Conservation (phyloP, 2,329 filamentous ascomycete genomes). For the Cladosporium sp. region DNA sequence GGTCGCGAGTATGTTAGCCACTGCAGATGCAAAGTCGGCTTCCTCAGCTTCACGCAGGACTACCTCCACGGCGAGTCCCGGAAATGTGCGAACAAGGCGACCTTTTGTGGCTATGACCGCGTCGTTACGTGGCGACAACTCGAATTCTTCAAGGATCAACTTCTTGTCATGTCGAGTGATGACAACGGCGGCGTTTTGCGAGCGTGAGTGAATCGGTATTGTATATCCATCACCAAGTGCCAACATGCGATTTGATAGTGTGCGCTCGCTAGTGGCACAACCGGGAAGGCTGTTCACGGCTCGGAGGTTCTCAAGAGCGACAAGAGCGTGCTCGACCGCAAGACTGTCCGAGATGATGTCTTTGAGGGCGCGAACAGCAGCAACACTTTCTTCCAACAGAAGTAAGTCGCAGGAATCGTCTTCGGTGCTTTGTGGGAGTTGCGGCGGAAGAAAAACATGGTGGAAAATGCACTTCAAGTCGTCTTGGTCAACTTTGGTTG, state of each 20-base stretch:
- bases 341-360: slow-evolving; percentile 15
- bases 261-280: neutral
- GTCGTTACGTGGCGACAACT: slow-evolving; percentile 52
- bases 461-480: slow-evolving; percentile 26
- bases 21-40: slow-evolving; percentile 14
- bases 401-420: slow-evolving; percentile 26
- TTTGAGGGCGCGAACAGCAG: slow-evolving; percentile 13
- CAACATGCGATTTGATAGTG: slow-evolving; percentile 13
- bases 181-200: slow-evolving; percentile 24
- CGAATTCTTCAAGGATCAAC: slow-evolving; percentile 57
- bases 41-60: slow-evolving; percentile 21
- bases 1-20: slow-evolving; percentile 18
- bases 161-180: slow-evolving; percentile 22
- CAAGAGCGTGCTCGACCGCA: slow-evolving; percentile 27
- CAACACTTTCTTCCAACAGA: slow-evolving; percentile 10
- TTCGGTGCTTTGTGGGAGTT: slow-evolving; percentile 34
- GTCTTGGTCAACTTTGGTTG: neutral
- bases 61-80: slow-evolving; percentile 34
- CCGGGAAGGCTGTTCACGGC: slow-evolving; percentile 24
- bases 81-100: slow-evolving; percentile 58
- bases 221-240: neutral
- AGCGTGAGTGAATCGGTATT: neutral
- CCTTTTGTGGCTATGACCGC: slow-evolving; percentile 49
- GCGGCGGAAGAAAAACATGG: slow-evolving; percentile 41
- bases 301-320: slow-evolving; percentile 22